Evolutionary conservation across 495 filamentous ascomycete species (phyloP), one percentile per base, ranked within the genome.

Genomic region (Xylaria flabelliformis): DNA sequence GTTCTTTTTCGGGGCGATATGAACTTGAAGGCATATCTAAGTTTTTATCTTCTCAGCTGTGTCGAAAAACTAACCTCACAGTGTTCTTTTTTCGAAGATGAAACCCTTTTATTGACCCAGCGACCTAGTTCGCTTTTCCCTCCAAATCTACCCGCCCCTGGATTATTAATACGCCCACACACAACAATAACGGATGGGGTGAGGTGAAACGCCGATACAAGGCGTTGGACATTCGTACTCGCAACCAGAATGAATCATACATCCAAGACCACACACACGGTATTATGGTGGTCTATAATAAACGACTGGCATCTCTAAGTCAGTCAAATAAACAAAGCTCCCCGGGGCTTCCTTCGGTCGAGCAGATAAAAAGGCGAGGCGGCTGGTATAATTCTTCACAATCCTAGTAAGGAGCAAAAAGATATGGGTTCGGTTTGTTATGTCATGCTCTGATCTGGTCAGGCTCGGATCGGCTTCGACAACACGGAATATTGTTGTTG

Each of bases 51-150:
- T 48, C 61, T 61, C 62, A 39, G 69, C 62, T 67, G 48, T 50
- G 69, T 65, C 53, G 48, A 59, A 71, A 46, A 71, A 46, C 77
- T 68, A 79, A 74, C 75, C 63, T 75, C 69, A 29, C 74, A 62
- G 66, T 65, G 39, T 69, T 70, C 72, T 70, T 70, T 72, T 73
- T 70, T 71, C 61, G 64, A 72, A 34, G 46, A 65, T 34, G 65
- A 71, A 39, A 7, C 36, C 34, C 6, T 2, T 68, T n/a, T 69
- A 70, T 64, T 64, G 46, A 75, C 72, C 26, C 1, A 26, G 58
- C 17, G 34, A 61, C 63, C 63, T 26, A 13, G 64, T 64, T 46
- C 42, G 55, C 36, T 24, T 42, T 34, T 7, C 26, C 69, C 41
- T n/a, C 26, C 69, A 26, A 53, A 51, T 34, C 15, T 41, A 3